These are phyloP conservation scores for Penicillium sp. DNA, from an alignment of 2,329 filamentous ascomycete species.

Conservation along the genomic window DNA sequence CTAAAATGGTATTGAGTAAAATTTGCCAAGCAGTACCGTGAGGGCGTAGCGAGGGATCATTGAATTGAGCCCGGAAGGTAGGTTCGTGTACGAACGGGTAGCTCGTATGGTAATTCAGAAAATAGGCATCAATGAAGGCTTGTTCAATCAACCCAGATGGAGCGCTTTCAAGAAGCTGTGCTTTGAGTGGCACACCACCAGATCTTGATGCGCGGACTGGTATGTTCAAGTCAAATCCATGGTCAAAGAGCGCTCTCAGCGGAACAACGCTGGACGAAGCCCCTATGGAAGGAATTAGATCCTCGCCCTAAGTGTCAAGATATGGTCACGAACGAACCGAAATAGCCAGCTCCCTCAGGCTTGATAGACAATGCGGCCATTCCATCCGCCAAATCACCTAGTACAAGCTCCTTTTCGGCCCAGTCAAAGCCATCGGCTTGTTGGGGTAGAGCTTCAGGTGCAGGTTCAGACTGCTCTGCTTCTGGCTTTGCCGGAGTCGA, in stretches of 20 bases:
- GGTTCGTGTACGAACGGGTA: constrained; percentile 53
- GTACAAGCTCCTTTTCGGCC: constrained; percentile 42
- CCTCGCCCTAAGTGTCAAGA: background rate
- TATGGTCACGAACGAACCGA: constrained; percentile 26
- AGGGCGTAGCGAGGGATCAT: constrained; percentile 46
- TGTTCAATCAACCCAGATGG: constrained; percentile 43
- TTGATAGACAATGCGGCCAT: constrained; percentile 45
- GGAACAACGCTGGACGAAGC: constrained; percentile 44
- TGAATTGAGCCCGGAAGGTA: constrained; percentile 51
- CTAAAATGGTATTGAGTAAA: constrained; percentile 48
- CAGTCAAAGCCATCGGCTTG: constrained; percentile 44
- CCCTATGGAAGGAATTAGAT: constrained; percentile 20
- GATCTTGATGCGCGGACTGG: constrained; percentile 32
- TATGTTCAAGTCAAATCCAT: constrained; percentile 43
- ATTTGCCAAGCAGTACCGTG: constrained; percentile 48
- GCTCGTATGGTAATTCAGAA: constrained; percentile 48
- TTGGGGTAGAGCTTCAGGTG: constrained; percentile 48
- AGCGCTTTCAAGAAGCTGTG: constrained; percentile 40
- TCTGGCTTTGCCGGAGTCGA: constrained; percentile 39
- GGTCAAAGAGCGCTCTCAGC: constrained; percentile 40
- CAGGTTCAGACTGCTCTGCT: constrained; percentile 36
- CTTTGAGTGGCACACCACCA: constrained; percentile 38
- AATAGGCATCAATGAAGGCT: constrained; percentile 50
- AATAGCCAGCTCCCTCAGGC: constrained; percentile 43
- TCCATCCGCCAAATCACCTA: constrained; percentile 42